These are phyloP conservation scores for Aphelidium insulamus DNA, from an alignment of 371 early-diverging fungal genomes.

Conservation along the genomic window DNA sequence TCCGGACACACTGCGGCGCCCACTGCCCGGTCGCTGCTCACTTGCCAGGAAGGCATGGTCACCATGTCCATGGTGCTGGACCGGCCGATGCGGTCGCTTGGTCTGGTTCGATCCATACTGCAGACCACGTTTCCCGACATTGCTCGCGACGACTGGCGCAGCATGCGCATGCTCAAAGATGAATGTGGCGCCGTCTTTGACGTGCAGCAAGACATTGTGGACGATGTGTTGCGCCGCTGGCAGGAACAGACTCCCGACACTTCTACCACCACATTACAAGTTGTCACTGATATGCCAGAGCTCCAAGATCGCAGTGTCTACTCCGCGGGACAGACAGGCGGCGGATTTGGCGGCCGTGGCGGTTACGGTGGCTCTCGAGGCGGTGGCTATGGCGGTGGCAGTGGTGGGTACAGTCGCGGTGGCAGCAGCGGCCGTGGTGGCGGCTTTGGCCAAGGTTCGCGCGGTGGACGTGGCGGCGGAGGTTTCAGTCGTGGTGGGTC, in stretches of 20 bases:
- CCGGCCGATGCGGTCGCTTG: slow-evolving; percentile 40
- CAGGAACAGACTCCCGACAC: slow-evolving; percentile 36
- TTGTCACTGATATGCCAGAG: slow-evolving; percentile 50
- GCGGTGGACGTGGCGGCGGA: slow-evolving; percentile 3
- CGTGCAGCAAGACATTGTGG: slow-evolving; percentile 34
- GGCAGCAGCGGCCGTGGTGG: slow-evolving; percentile 9
- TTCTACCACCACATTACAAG: slow-evolving; percentile 29
- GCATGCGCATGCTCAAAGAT: slow-evolving; percentile 64
- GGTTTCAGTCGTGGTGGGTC: too few relatives aligned
- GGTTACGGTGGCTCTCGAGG: slow-evolving; percentile 12
- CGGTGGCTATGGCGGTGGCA: slow-evolving; percentile 14
- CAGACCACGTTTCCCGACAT: slow-evolving; percentile 42
- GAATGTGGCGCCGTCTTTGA: slow-evolving; percentile 60
- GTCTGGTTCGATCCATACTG: slow-evolving; percentile 53
- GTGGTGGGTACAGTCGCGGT: slow-evolving; percentile 5
- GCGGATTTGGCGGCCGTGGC: slow-evolving; percentile 5
- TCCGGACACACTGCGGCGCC: slow-evolving; percentile 61
- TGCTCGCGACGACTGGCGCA: slow-evolving; percentile 31
- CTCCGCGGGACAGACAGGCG: too few relatives aligned
- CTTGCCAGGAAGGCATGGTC: slow-evolving; percentile 50
- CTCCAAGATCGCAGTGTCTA: too few relatives aligned
- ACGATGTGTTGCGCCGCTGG: slow-evolving; percentile 12
- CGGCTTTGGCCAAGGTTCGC: slow-evolving; percentile 4
- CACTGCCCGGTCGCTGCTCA: slow-evolving; percentile 48
- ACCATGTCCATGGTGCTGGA: slow-evolving; percentile 42